Evolutionary conservation across 148 eudicot genomes (phyloP).

Genomic region (Rhododendron ovatum): DNA sequence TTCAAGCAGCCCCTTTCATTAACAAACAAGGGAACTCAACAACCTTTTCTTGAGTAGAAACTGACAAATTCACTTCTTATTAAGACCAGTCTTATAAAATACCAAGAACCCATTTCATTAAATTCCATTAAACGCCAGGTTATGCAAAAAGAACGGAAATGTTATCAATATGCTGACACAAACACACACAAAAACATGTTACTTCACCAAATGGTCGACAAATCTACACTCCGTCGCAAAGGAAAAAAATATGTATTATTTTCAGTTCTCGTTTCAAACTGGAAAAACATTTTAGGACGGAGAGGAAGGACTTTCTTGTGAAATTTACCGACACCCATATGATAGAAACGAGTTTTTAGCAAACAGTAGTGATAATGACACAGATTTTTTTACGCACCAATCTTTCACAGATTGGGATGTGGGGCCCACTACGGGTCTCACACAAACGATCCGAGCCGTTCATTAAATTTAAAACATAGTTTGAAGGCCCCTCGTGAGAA

Average conservation of each 20-base stretch:
- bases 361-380: neutral
- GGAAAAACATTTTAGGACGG: too few relatives aligned
- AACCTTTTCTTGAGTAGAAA: neutral
- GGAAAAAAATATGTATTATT: too few relatives aligned
- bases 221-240: neutral
- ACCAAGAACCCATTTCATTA: neutral
- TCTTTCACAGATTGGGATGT: too few relatives aligned
- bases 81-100: neutral
- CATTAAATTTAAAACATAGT: too few relatives aligned
- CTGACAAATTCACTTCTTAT: neutral
- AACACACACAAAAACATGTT: neutral
- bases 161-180: neutral
- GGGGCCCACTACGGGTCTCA: too few relatives aligned
- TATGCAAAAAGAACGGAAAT: neutral
- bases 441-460: too few relatives aligned
- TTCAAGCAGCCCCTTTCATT: slow-evolving; percentile 10
- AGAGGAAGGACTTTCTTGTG: neutral
- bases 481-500: too few relatives aligned
- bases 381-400: too few relatives aligned
- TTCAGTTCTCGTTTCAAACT: too few relatives aligned
- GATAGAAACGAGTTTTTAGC: neutral
- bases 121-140: neutral
- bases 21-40: neutral
- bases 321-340: neutral
- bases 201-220: neutral